Evolutionary conservation across 75 land plant genomes (phyloP), one percentile per base, ranked within the genome.

Genomic region (Ceratopteris richardii): DNA sequence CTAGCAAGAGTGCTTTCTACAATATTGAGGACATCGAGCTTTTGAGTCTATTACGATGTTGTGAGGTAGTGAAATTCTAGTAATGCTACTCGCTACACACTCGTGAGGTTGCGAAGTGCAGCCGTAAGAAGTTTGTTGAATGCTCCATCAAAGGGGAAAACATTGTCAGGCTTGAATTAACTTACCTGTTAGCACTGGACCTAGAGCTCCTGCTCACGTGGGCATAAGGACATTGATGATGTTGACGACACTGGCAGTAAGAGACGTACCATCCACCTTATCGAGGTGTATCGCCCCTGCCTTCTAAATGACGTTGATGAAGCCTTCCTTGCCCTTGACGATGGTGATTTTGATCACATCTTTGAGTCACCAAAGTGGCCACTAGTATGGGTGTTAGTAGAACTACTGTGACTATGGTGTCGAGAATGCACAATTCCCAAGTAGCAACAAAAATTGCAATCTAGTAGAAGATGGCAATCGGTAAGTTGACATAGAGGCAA

Each of bases 221-320:
- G 82, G 79, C 29, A 57, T n/a, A 28, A 79, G 56, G 31, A 59
- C 54, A 21, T 42, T 31, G 72, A 66, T 71, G 43, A 74, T 54
- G 68, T 71, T 63, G 14, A 75, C 36, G 25, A 82, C 60, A 23
- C 83, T 33, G 7, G 37, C 37, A 9, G 37, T 33, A 33, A 33
- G 9, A 9, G 9, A 3, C 9, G 37, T 4, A 9, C 37, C 9
- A 9, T 33, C 37, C 9, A 33, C 37, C 37, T 9, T 33, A 33
- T 9, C 37, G 37, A 33, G 37, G 7, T 33, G 7, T 3, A 33
- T 33, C 67, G 53, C 68, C 58, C 25, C 25, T 29, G 19, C 70
- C 30, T 33, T 33, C 3, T 4, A 4, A 24, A 79, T 67, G 66
- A 68, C 26, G 57, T 82, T 82, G 53, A 82, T 44, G 66, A 82